Conservation (phyloP, 768 basidiomycete species). For the Arthromyces matolae region DNA sequence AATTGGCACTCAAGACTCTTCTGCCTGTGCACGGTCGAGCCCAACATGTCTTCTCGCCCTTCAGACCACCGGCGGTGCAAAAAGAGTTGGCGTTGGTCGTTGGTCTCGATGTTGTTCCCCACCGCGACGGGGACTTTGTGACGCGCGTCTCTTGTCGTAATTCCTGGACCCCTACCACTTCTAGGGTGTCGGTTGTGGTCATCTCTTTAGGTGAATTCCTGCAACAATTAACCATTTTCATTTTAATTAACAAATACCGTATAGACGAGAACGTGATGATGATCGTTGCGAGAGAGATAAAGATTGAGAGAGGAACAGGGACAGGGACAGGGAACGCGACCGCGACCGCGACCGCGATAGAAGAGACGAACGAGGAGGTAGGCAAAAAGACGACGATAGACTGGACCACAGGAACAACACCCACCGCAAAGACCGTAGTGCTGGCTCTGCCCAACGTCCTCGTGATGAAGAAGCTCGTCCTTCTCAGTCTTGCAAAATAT, state of each 20-base stretch:
- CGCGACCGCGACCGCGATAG: conserved; percentile 26
- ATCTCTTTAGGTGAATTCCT: conserved; percentile 22
- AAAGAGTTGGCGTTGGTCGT: conserved; percentile 51
- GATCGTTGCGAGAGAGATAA: conserved; percentile 35
- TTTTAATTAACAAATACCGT: conserved; percentile 17
- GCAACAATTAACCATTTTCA: neutral
- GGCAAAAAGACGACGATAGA: conserved; percentile 18
- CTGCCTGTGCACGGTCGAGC: no score
- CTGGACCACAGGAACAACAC: conserved; percentile 21
- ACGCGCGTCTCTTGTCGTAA: conserved; percentile 46
- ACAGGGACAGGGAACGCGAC: conserved; percentile 2
- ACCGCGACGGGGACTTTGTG: conserved; percentile 39
- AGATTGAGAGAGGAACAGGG: conserved; percentile 36
- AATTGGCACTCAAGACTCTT: no score
- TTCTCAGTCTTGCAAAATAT: conserved; percentile 12
- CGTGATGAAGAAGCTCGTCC: conserved; percentile 9
- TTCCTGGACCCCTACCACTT: conserved; percentile 45
- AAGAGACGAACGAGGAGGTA: conserved; percentile 30
- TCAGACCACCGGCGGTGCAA: conserved; percentile 53
- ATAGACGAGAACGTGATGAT: conserved; percentile 39
- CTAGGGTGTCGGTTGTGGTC: conserved; percentile 38
- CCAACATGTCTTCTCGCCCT: conserved; percentile 54
- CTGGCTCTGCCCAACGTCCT: conserved; percentile 3
- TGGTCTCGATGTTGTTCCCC: conserved; percentile 33
- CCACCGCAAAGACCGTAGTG: conserved; percentile 16